Evolutionary conservation across 768 basidiomycete genomes (phyloP).

Genomic region (Phlebiopsis flavidoalba): DNA sequence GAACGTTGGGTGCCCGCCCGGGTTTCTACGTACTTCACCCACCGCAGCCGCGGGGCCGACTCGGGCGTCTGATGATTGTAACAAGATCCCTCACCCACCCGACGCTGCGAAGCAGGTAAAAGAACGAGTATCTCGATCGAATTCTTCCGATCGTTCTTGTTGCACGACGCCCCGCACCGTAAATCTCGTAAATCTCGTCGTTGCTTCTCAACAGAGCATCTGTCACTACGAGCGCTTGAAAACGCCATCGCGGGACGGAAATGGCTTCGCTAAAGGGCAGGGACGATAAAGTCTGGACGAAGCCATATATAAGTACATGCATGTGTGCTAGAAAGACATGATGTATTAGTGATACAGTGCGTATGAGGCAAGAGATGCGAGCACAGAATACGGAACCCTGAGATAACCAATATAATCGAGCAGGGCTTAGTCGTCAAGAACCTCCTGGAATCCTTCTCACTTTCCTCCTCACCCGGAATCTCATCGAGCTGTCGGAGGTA

Average conservation of each 20-base stretch:
- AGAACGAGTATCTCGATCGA: not conserved
- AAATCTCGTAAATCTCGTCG: not conserved
- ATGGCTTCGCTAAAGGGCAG: not conserved
- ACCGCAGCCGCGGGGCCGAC: not conserved
- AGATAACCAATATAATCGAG: not conserved
- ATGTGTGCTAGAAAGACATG: not conserved
- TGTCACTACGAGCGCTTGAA: not conserved
- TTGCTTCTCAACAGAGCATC: not conserved
- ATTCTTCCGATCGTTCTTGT: not conserved
- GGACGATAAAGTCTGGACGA: not conserved
- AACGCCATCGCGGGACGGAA: not conserved
- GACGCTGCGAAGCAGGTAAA: not conserved
- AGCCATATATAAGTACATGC: not conserved
- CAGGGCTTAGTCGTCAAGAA: conserved; percentile 14
- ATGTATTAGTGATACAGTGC: not conserved
- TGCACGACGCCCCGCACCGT: not conserved
- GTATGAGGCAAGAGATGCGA: not conserved
- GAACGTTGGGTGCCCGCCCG: not conserved
- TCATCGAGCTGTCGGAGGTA: conserved; percentile 39
- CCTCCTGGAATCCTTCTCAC: conserved; percentile 52
- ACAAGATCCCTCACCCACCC: not conserved
- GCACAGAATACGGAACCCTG: not conserved
- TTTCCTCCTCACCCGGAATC: conserved; percentile 62
- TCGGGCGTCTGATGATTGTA: not conserved
- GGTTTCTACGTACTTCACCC: not conserved